A percentile compares a stretch with the other conserved stretches of the same genome.
Evolutionary conservation across 1,284 basidiomycete genomes (phyloP).

Genomic region (Ustilago bromivora): DNA sequence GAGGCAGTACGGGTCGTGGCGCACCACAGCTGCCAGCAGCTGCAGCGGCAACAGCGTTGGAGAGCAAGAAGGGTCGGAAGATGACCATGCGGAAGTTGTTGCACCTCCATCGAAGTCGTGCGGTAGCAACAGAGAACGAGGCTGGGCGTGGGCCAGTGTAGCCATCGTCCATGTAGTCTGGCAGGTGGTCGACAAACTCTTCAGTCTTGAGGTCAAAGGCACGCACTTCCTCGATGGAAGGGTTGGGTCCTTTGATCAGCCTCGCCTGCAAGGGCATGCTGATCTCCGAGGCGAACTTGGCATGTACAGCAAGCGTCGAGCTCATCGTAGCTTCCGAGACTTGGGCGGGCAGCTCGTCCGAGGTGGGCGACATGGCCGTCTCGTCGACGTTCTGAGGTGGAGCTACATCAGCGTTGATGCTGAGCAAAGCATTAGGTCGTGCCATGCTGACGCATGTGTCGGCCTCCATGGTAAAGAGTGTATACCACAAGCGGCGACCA

Average conservation of each 20-base stretch:
- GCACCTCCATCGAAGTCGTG: constrained; percentile 48
- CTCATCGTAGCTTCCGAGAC: constrained; percentile 38
- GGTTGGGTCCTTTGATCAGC: constrained; percentile 42
- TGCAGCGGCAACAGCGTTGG: constrained; percentile 44
- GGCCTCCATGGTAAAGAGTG: constrained; percentile 55
- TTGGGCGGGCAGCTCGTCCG: constrained; percentile 35
- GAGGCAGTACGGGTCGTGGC: constrained; percentile 35
- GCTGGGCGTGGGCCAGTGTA: constrained; percentile 33
- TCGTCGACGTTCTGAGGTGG: constrained; percentile 50
- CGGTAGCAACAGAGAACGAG: constrained; percentile 48
- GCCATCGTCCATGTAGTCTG: constrained; percentile 47
- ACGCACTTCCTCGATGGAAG: constrained; percentile 51
- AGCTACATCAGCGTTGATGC: constrained; percentile 47
- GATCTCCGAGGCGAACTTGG: constrained; percentile 50
- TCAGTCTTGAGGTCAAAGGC: constrained; percentile 50
- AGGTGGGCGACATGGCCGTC: constrained; percentile 44
- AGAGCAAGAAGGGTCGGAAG: constrained; percentile 54
- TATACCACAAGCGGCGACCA: constrained; percentile 48
- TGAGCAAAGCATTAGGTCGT: constrained; percentile 45
- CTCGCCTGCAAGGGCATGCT: constrained; percentile 49
- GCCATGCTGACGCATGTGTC: constrained; percentile 52
- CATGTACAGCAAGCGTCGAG: constrained; percentile 48
- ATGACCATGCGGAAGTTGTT: constrained; percentile 58
- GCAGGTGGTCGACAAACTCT: constrained; percentile 48
- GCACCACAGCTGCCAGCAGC: constrained; percentile 38